phyloP scores from a whole-genome alignment of 139 green algal species.

The Parachlorella kessleri region DNA sequence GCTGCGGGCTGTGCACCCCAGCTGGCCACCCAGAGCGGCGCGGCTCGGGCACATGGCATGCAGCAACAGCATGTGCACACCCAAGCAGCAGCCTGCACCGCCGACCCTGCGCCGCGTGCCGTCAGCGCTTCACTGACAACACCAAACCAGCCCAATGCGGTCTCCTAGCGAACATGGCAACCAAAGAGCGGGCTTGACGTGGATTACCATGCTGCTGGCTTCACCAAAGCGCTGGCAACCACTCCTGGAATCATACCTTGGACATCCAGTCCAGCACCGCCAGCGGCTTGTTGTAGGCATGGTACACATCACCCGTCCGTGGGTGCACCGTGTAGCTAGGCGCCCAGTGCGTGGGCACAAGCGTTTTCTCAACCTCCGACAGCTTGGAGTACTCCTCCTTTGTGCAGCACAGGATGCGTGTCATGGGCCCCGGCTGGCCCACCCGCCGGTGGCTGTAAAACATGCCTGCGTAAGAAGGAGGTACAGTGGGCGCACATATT shows the following conservation, averaged over 20 bases:
- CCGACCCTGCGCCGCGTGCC: too few relatives aligned
- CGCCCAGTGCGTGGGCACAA: conserved; percentile 67
- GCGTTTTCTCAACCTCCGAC: conserved; percentile 32
- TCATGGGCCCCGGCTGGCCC: conserved; percentile 67
- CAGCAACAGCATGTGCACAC: background rate
- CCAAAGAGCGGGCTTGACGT: too few relatives aligned
- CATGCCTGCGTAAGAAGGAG: conserved; percentile 33
- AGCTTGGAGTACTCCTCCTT: conserved; percentile 38
- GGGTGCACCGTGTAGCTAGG: conserved; percentile 62
- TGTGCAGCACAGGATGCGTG: conserved; percentile 75
- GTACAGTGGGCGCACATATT: too few relatives aligned
- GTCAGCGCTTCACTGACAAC: too few relatives aligned
- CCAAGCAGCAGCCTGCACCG: background rate
- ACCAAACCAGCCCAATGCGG: too few relatives aligned
- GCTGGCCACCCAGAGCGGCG: too few relatives aligned
- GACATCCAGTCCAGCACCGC: conserved; percentile 76
- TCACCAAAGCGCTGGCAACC: too few relatives aligned
- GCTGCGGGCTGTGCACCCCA: too few relatives aligned
- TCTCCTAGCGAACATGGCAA: too few relatives aligned
- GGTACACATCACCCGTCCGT: conserved; percentile 40
- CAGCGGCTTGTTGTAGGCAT: conserved; percentile 71
- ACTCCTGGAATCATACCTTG: too few relatives aligned
- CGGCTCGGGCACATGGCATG: too few relatives aligned
- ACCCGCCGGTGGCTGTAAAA: conserved; percentile 43
- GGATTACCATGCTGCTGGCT: too few relatives aligned